Conservation (phyloP, 225 moss, liverwort and hornwort genomes). For the Climacium dendroides region DNA sequence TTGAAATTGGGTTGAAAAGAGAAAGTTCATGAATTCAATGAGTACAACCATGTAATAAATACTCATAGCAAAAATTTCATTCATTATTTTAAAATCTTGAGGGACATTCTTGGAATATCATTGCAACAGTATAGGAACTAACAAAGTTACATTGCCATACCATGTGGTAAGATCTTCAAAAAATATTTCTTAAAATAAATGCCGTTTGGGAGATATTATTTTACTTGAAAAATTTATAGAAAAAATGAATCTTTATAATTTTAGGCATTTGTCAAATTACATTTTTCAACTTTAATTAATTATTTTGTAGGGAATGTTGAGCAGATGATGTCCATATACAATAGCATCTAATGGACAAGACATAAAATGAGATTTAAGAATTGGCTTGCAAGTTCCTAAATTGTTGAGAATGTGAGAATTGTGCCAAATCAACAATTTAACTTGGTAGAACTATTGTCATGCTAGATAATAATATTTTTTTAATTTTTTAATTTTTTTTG, state of each 20-base stretch:
- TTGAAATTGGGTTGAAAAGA: not conserved
- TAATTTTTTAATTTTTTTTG: too few species aligned
- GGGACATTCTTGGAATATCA: not conserved
- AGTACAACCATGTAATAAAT: not conserved
- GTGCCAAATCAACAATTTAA: too few species aligned
- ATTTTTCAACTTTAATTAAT: not conserved
- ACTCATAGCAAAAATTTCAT: too few species aligned
- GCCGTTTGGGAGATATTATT: not conserved
- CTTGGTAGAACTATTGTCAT: too few species aligned
- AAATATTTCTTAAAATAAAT: not conserved
- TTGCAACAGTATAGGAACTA: not conserved
- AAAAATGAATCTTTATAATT: not conserved
- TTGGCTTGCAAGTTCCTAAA: too few species aligned
- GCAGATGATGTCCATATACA: fast-evolving
- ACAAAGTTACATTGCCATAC: not conserved
- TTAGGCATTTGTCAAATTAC: not conserved
- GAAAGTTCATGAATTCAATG: not conserved
- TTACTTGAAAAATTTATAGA: not conserved
- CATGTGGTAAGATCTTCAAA: fast-evolving
- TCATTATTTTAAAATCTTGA: too few species aligned
- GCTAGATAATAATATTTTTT: too few species aligned
- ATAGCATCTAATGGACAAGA: not conserved
- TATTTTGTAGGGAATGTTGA: not conserved
- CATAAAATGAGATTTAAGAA: too few species aligned
- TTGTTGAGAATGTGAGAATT: too few species aligned